Base-by-base conservation (phyloP, 1,284 basidiomycete species). In the Malassezia vespertilionis region DNA sequence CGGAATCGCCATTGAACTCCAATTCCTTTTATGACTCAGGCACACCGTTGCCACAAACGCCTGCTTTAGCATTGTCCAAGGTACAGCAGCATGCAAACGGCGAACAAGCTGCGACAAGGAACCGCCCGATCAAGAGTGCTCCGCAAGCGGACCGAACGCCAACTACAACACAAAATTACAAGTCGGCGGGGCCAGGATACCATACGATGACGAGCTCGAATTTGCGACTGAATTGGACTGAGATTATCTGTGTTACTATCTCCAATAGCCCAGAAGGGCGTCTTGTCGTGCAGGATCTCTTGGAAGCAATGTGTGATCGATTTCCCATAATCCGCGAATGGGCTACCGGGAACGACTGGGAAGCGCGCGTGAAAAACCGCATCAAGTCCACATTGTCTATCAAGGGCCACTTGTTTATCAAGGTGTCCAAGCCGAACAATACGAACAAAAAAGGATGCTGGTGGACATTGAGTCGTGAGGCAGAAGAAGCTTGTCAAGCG, bases 311-410 rank as follows among this genome's bases (percentile, higher is more conserved):
- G 64, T 60, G 61, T 44, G 46, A 49, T 46, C 60, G 61, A 31
- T 69, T 65, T 37, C 65, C 65, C 5, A 64, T 61, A 36, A 58
- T 67, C 28, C 54, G 58, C 14, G 65, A 69, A 32, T 67, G 65
- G 64, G 65, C 65, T 12, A 56, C 61, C 26, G 64, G 61, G 40
- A 62, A 63, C 27, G 64, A 67, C 41, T 69, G 65, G 65, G 65
- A 69, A 40, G 61, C 58, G 5, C 57, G 65, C 3, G 65, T 69
- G 33, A 69, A 69, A 56, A 69, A 69, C 33, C 55, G 65, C 2
- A 69, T 69, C 61, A 69, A 69, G 47, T 69, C 65, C 18, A 69
- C 65, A 9, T 53, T 69, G 9, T 69, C 65, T 5, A 69, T 67
- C 53, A 69, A 69, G 37, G 57, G 59, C 26, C 60, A 67, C 32